phyloP scores from a whole-genome alignment of 2,329 filamentous ascomycete genomes.

The Myriosclerotinia duriaeana region DNA sequence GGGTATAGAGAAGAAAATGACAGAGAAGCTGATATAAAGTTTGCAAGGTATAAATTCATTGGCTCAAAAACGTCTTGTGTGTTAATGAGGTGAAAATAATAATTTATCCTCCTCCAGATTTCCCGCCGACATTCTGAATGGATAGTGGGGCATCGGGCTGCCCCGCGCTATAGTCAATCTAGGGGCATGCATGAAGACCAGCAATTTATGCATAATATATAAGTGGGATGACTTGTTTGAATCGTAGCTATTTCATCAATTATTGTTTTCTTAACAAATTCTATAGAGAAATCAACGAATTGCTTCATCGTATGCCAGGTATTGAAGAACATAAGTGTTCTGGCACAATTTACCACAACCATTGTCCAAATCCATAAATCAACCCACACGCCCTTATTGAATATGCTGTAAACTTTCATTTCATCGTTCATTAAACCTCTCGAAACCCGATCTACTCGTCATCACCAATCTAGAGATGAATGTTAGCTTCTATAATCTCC shows the following conservation, averaged over 20 bases:
- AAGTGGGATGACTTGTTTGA: background rate
- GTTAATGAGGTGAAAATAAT: background rate
- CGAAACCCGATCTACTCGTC: constrained; percentile 51
- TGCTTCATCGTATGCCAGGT: constrained; percentile 7
- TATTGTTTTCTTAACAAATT: constrained; percentile 12
- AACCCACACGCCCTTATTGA: constrained; percentile 39
- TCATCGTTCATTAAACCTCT: constrained; percentile 35
- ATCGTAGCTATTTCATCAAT: background rate
- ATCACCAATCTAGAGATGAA: constrained; percentile 61
- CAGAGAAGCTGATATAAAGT: background rate
- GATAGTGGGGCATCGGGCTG: constrained; percentile 16
- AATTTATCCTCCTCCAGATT: constrained; percentile 11
- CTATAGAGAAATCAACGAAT: constrained; percentile 9
- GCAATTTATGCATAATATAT: background rate
- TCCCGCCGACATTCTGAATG: background rate
- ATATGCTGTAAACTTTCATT: constrained; percentile 36
- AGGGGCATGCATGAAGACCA: constrained; percentile 8
- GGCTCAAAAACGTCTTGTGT: background rate
- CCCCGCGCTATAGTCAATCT: constrained; percentile 20
- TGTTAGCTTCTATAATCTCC: constrained; percentile 27
- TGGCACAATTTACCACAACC: constrained; percentile 16
- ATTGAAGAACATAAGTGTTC: constrained; percentile 15
- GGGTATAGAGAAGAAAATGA: constrained; percentile 1
- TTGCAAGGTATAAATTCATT: background rate
- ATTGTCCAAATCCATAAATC: constrained; percentile 38